These are phyloP conservation scores for Pseudozyma tsukubaensis DNA, from an alignment of 1,284 basidiomycete species.

Conservation along the genomic window DNA sequence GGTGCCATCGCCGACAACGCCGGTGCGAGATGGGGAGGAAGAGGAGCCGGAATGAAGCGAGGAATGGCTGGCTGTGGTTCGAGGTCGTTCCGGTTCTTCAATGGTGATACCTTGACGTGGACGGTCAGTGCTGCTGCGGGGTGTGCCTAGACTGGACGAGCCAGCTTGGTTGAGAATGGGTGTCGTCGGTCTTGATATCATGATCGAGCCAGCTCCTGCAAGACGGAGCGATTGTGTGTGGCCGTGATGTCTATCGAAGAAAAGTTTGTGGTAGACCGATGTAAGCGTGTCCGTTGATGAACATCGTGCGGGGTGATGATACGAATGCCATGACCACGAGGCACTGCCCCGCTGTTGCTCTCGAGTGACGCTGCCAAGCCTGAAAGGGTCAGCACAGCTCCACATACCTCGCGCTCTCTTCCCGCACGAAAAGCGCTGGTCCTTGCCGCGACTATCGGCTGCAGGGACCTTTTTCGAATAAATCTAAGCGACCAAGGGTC, in stretches of 20 bases:
- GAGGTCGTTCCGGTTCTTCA: constrained; percentile 42
- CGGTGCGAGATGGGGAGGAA: constrained; percentile 25
- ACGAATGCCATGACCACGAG: too few species aligned
- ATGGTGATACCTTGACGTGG: constrained; percentile 42
- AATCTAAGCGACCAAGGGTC: too few species aligned
- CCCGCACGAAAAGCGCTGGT: too few species aligned
- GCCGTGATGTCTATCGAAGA: neutral
- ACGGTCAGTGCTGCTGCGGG: constrained; percentile 37
- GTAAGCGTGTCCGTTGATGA: too few species aligned
- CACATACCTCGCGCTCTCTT: too few species aligned
- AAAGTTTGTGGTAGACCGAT: neutral
- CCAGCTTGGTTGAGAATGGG: constrained; percentile 39
- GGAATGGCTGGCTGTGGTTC: constrained; percentile 19
- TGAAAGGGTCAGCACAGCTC: too few species aligned
- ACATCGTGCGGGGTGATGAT: too few species aligned
- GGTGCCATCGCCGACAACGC: constrained; percentile 46
- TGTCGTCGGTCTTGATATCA: constrained; percentile 33
- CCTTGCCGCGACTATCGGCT: too few species aligned
- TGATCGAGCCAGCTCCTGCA: neutral
- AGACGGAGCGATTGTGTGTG: neutral
- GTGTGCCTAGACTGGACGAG: constrained; percentile 26
- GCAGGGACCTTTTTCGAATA: too few species aligned
- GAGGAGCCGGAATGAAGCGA: constrained; percentile 30
- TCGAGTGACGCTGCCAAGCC: too few species aligned
- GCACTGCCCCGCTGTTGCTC: too few species aligned